Percentiles rank a stretch among this genome's conserved stretches.
Conservation (phyloP, 495 filamentous ascomycete genomes). For the Aspergillus ostianus region DNA sequence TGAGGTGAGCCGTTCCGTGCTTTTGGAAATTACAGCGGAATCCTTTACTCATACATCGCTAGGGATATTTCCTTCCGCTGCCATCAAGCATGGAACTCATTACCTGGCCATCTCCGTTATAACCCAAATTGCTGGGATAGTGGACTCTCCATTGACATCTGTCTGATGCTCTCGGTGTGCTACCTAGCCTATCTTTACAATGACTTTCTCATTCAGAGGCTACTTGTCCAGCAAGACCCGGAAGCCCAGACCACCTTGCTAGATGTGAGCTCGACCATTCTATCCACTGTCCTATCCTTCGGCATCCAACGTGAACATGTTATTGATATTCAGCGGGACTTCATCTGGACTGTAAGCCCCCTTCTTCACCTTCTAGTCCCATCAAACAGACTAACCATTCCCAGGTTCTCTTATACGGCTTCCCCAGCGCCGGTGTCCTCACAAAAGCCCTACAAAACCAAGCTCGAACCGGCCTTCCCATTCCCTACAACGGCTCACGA, state of each 20-base stretch:
- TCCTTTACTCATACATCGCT: not conserved
- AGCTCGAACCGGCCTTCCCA: conserved; percentile 37
- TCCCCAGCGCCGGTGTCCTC: conserved; percentile 44
- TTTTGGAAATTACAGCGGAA: not conserved
- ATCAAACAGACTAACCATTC: conserved; percentile 18
- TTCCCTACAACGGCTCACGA: conserved; percentile 42
- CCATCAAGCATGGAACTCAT: conserved; percentile 29
- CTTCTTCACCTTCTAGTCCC: not conserved
- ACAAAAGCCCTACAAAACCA: conserved; percentile 45
- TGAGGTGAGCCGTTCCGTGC: conserved; percentile 15
- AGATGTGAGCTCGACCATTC: conserved; percentile 33
- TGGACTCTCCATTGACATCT: conserved; percentile 19
- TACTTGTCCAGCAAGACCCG: conserved; percentile 39
- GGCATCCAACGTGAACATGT: conserved; percentile 41
- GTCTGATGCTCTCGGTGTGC: conserved; percentile 34
- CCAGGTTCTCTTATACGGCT: conserved; percentile 42
- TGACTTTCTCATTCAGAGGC: conserved; percentile 44
- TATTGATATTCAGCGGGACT: conserved; percentile 28
- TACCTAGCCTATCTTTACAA: conserved; percentile 43
- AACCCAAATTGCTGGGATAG: conserved; percentile 26
- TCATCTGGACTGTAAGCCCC: conserved; percentile 25
- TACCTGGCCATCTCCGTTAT: conserved; percentile 40
- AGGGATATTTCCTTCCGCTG: conserved; percentile 38
- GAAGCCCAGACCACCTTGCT: conserved; percentile 34
- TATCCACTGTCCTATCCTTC: conserved; percentile 38